A percentile compares a stretch with the other conserved stretches of the same genome.
Evolutionary conservation across 495 filamentous ascomycete genomes (phyloP).

Genomic region (Massariosphaeria phaeospora): DNA sequence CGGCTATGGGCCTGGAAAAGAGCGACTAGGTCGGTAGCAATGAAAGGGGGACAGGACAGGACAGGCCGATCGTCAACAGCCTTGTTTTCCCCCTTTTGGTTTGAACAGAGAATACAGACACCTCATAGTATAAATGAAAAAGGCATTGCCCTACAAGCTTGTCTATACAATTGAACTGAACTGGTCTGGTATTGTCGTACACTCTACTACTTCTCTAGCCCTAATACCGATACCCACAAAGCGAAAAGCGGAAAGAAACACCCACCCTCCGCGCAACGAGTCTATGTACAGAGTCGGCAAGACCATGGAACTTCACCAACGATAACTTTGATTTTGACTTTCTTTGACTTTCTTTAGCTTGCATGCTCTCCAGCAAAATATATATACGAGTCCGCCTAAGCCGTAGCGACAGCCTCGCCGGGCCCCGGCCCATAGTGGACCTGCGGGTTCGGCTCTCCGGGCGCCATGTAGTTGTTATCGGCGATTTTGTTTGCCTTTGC

Average conservation of each 20-base stretch:
- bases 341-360: too few relatives aligned
- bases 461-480: conserved; percentile 80
- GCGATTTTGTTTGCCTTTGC: conserved; percentile 67
- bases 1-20: too few relatives aligned
- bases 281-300: conserved; percentile 1
- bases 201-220: background rate
- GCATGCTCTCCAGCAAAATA: background rate
- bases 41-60: too few relatives aligned
- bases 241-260: background rate
- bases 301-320: background rate
- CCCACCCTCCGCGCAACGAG: too few relatives aligned
- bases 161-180: too few relatives aligned
- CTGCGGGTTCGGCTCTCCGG: conserved; percentile 49
- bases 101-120: too few relatives aligned
- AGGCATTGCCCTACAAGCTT: too few relatives aligned
- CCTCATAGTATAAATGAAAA: too few relatives aligned
- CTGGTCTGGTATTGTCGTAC: conserved; percentile 11
- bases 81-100: too few relatives aligned
- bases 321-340: background rate
- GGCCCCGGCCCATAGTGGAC: conserved; percentile 23
- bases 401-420: background rate
- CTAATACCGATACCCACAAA: background rate
- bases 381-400: background rate
- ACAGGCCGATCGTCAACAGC: too few relatives aligned
- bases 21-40: too few relatives aligned